Evolutionary conservation across 441 rosid species (phyloP).

Genomic region (Rhodomyrtus psidioides): DNA sequence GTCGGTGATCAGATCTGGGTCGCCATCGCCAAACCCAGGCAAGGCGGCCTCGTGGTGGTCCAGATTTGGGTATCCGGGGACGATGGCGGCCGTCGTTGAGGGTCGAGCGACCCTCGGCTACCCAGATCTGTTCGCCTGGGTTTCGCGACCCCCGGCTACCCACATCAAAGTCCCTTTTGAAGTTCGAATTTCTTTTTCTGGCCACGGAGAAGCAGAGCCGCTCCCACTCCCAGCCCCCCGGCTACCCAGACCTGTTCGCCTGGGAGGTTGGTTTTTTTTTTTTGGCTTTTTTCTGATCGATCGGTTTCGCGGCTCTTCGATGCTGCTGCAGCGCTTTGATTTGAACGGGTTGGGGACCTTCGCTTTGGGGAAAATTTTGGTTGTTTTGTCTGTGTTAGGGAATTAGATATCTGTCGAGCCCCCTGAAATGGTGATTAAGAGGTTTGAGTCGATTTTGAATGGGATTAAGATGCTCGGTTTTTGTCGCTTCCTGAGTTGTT

Average conservation of each 20-base stretch:
- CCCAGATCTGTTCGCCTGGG: too few relatives aligned
- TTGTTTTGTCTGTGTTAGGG: neutral
- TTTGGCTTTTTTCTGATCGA: neutral
- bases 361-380: constrained; percentile 18
- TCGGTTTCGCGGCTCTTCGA: neutral
- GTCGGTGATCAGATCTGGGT: too few relatives aligned
- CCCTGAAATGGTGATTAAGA: neutral
- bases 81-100: too few relatives aligned
- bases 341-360: neutral
- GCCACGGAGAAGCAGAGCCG: neutral
- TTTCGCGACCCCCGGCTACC: too few relatives aligned
- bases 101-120: too few relatives aligned
- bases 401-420: neutral
- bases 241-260: too few relatives aligned
- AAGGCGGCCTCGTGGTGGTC: too few relatives aligned
- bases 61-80: too few relatives aligned
- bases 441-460: too few relatives aligned
- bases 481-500: neutral
- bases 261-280: constrained; percentile 64
- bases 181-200: neutral
- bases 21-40: too few relatives aligned
- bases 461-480: neutral
- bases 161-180: fast-evolving
- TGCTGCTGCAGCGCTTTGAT: neutral
- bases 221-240: neutral